phyloP scores from a whole-genome alignment of 352 stramenopile species.

The Aphanomyces astaci region DNA sequence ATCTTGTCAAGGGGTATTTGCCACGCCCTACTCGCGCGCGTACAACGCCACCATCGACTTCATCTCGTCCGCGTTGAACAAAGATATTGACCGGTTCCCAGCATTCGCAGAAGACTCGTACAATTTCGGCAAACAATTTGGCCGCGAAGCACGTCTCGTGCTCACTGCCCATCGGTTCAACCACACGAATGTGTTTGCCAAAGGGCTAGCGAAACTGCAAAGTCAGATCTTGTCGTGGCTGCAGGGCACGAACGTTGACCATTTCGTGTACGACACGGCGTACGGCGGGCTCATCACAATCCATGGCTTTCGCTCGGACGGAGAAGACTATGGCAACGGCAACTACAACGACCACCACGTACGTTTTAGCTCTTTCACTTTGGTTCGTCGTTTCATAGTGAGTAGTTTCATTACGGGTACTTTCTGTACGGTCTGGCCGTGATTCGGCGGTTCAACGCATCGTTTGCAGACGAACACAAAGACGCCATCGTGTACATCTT shows the following conservation, averaged over 20 bases:
- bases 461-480: conserved; percentile 55
- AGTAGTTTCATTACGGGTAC: conserved; percentile 94
- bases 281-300: conserved; percentile 88
- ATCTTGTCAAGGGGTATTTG: neutral
- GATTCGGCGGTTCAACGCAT: conserved; percentile 62
- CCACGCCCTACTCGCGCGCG: neutral
- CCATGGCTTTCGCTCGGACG: conserved; percentile 57
- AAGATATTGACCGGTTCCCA: conserved; percentile 48
- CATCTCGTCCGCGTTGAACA: conserved; percentile 29
- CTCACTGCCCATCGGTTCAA: conserved; percentile 73
- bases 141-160: conserved; percentile 54
- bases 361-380: conserved; percentile 20
- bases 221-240: conserved; percentile 52
- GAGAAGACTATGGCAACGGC: conserved; percentile 80
- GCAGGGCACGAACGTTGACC: conserved; percentile 45
- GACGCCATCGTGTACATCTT: conserved; percentile 49
- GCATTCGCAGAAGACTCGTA: conserved; percentile 52
- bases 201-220: conserved; percentile 52
- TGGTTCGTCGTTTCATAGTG: neutral
- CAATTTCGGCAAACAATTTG: conserved; percentile 75
- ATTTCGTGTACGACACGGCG: conserved; percentile 88
- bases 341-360: conserved; percentile 83
- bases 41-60: neutral
- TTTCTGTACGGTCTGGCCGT: conserved; percentile 77
- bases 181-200: conserved; percentile 37